Conservation (phyloP, 768 basidiomycete genomes). For the Boletus vermiculosoides region DNA sequence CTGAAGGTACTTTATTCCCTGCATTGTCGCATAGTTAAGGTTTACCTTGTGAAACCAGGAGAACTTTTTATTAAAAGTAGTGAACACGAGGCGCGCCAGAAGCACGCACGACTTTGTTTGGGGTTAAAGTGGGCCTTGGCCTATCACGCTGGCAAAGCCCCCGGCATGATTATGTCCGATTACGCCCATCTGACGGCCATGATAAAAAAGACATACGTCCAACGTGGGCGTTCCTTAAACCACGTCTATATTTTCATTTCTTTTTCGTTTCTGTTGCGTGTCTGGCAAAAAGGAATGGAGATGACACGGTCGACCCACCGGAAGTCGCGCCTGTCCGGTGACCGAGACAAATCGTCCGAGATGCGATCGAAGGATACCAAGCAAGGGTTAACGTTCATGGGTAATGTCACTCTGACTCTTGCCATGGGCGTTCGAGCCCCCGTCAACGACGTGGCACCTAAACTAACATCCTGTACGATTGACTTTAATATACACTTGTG, state of each 20-base stretch:
- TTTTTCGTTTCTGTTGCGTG: not conserved
- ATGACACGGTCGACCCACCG: not conserved
- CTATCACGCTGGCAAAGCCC: not conserved
- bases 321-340: not conserved
- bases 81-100: conserved; percentile 33
- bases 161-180: not conserved
- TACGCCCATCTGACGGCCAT: conserved; percentile 1
- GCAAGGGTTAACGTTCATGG: not conserved
- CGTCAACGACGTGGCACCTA: conserved; percentile 1
- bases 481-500: not conserved
- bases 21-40: conserved; percentile 18
- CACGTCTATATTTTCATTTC: not conserved
- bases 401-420: not conserved
- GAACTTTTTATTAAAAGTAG: conserved; percentile 4
- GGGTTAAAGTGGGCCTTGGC: conserved; percentile 16
- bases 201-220: not conserved
- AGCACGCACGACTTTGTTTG: conserved; percentile 23
- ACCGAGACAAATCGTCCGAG: conserved; percentile 9
- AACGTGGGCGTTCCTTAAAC: not conserved
- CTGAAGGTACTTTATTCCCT: conserved; percentile 13
- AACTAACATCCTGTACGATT: not conserved
- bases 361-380: not conserved
- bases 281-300: not conserved
- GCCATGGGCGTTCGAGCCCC: not conserved
- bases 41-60: conserved; percentile 17